Evolutionary conservation across 1,139 yeast genomes (phyloP).

Genomic region (Protomyces lactucae-debilis): DNA sequence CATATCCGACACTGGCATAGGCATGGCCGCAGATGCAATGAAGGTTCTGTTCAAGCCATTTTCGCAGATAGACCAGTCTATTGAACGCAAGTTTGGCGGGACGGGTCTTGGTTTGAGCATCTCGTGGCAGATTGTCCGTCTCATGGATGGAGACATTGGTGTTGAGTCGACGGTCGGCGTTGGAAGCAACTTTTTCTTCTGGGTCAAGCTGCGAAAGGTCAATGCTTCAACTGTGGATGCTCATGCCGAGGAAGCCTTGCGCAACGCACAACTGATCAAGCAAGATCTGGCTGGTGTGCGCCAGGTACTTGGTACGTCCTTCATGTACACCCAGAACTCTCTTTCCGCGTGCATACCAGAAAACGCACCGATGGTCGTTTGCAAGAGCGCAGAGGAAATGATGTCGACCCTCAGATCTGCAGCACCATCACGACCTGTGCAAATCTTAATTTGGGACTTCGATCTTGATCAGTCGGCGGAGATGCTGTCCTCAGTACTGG

Average conservation of each 20-base stretch:
- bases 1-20: conserved; percentile 63
- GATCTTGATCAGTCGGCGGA: not conserved
- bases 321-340: not conserved
- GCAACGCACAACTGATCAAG: not conserved
- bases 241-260: not conserved
- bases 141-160: conserved; percentile 25
- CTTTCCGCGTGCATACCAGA: not conserved
- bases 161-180: conserved; percentile 7
- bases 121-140: conserved; percentile 13
- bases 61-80: conserved; percentile 58
- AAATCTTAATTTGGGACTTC: not conserved
- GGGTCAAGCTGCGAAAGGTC: not conserved
- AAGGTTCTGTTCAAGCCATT: conserved; percentile 48
- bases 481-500: not conserved
- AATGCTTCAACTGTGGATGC: not conserved
- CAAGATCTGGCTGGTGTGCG: not conserved
- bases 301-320: not conserved
- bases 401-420: not conserved
- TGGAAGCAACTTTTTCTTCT: conserved; percentile 12
- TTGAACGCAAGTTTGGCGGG: conserved; percentile 55
- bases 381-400: not conserved
- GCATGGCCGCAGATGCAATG: conserved; percentile 50
- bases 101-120: conserved; percentile 51
- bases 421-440: not conserved
- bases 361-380: not conserved